A percentile compares a stretch with the other conserved stretches of the same genome.
These are phyloP conservation scores for Emergomyces africanus DNA, from an alignment of 2,329 filamentous ascomycete genomes.

Conservation along the genomic window DNA sequence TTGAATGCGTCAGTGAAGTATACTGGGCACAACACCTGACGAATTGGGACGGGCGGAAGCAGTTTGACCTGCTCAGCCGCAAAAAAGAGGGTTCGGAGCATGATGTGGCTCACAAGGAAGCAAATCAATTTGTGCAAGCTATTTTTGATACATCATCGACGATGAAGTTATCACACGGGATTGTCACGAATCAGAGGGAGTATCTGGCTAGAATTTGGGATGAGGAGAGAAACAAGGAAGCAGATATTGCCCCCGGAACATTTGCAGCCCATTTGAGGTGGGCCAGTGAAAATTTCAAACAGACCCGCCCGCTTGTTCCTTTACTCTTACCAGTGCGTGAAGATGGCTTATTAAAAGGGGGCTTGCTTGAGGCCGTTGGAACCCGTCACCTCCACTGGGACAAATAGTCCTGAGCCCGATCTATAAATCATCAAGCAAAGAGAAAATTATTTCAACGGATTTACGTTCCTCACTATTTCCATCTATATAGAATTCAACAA, in stretches of 20 bases:
- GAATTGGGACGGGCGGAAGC: constrained; percentile 19
- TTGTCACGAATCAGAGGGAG: constrained; percentile 14
- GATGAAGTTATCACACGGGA: constrained; percentile 25
- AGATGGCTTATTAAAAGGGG: neutral
- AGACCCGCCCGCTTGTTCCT: neutral
- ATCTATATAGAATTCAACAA: neutral
- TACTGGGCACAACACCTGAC: constrained; percentile 10
- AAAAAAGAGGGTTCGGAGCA: constrained; percentile 3
- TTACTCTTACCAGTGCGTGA: neutral
- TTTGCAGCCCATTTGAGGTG: constrained; percentile 4
- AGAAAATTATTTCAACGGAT: neutral
- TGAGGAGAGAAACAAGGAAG: constrained; percentile 17
- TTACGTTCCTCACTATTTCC: neutral
- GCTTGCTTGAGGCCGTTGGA: neutral
- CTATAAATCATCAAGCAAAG: neutral
- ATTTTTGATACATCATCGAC: constrained; percentile 21
- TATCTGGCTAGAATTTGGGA: constrained; percentile 24
- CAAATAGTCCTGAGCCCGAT: neutral
- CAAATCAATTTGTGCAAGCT: constrained; percentile 18
- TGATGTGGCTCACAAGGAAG: constrained; percentile 16
- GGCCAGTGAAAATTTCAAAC: constrained; percentile 4
- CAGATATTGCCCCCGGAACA: constrained; percentile 15
- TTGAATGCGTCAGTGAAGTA: constrained; percentile 3
- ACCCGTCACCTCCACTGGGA: neutral
- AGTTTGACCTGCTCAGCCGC: constrained; percentile 21